phyloP scores from a whole-genome alignment of 2,329 filamentous ascomycete species.

The Ascochyta lentis region DNA sequence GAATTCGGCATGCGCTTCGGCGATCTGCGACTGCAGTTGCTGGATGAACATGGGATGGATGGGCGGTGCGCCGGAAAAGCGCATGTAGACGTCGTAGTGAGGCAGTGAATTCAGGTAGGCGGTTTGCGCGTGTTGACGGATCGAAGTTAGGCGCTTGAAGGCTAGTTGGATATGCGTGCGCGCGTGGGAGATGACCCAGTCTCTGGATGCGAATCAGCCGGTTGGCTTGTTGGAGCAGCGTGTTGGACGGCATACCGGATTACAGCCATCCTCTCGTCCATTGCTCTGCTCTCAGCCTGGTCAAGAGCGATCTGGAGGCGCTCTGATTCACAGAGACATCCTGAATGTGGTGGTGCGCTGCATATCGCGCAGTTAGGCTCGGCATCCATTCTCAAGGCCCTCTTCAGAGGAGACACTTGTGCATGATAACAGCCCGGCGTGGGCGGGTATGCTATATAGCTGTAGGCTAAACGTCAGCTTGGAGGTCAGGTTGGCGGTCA shows the following conservation, averaged over 20 bases:
- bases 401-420: slow-evolving; percentile 32
- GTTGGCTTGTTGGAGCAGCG: not conserved
- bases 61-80: slow-evolving; percentile 54
- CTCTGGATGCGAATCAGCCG: slow-evolving; percentile 42
- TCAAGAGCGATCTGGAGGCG: slow-evolving; percentile 50
- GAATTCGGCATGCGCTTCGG: slow-evolving; percentile 68
- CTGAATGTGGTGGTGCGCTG: slow-evolving; percentile 48
- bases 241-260: slow-evolving; percentile 37
- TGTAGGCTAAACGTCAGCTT: not conserved
- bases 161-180: slow-evolving; percentile 54
- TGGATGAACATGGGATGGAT: slow-evolving; percentile 50
- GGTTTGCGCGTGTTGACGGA: slow-evolving; percentile 51
- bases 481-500: slow-evolving; percentile 23
- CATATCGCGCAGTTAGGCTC: slow-evolving; percentile 51
- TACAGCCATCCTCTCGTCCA: slow-evolving; percentile 45
- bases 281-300: slow-evolving; percentile 48
- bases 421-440: slow-evolving; percentile 37
- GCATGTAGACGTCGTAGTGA: slow-evolving; percentile 56
- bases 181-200: slow-evolving; percentile 56
- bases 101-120: slow-evolving; percentile 54
- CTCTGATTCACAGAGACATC: slow-evolving; percentile 51
- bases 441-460: slow-evolving; percentile 1
- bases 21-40: slow-evolving; percentile 60
- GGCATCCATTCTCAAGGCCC: slow-evolving; percentile 44
- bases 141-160: slow-evolving; percentile 51